These are phyloP conservation scores for Pinus tabuliformis DNA, from an alignment of 75 land plant genomes.

Conservation along the genomic window DNA sequence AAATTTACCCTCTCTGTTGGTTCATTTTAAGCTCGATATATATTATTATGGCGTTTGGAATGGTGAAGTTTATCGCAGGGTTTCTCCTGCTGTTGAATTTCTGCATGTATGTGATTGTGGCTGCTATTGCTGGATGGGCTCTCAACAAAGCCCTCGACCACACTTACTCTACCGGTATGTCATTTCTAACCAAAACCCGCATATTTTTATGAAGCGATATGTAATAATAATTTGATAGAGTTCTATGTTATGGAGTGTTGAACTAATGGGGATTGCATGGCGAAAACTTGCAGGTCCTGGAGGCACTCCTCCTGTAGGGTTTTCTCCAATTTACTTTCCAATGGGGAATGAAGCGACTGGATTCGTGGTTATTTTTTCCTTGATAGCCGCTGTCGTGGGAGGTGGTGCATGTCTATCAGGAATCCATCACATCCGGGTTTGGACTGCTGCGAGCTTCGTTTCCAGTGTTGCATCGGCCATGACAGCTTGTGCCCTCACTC, in stretches of 20 bases:
- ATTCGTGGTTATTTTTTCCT: conserved; percentile 51
- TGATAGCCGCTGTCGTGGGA: conserved; percentile 75
- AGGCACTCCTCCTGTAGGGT: conserved; percentile 37
- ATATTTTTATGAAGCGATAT: too few relatives aligned
- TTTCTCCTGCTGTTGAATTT: conserved; percentile 56
- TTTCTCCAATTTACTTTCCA: conserved; percentile 51
- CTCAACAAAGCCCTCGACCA: conserved; percentile 56
- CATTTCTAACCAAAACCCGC: too few relatives aligned
- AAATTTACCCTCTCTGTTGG: too few relatives aligned
- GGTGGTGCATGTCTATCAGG: conserved; percentile 60
- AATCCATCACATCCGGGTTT: conserved; percentile 44
- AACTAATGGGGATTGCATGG: too few relatives aligned
- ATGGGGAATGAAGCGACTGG: conserved; percentile 76
- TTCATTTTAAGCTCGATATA: too few relatives aligned
- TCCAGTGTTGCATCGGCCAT: conserved; percentile 56
- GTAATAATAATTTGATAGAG: too few relatives aligned
- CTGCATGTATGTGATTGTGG: conserved; percentile 64
- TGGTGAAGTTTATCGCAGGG: conserved; percentile 27
- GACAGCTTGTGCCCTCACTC: conserved; percentile 71
- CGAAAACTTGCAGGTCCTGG: conserved; percentile 25
- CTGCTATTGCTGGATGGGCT: conserved; percentile 68
- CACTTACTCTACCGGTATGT: conserved; percentile 12
- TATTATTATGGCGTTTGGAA: conserved; percentile 17
- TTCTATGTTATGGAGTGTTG: not conserved
- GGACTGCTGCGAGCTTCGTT: conserved; percentile 55